Percentiles rank a stretch among this genome's conserved stretches.
phyloP scores from a whole-genome alignment of 371 early-diverging fungal species.

The Haplosporangium sp. region DNA sequence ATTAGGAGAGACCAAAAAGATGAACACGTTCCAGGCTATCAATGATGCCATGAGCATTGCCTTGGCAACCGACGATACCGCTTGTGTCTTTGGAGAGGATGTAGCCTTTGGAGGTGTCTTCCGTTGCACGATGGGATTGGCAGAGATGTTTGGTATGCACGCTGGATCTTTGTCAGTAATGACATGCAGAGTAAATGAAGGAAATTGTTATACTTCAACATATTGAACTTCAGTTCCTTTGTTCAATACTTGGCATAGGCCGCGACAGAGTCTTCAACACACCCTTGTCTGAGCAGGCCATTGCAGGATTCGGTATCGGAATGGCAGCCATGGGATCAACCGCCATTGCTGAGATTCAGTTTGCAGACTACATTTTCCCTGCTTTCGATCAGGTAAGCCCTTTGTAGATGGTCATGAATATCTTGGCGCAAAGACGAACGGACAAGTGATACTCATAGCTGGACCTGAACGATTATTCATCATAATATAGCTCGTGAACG shows the following conservation, averaged over 20 bases:
- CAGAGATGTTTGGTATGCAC: constrained; percentile 84
- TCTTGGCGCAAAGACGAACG: too few species aligned
- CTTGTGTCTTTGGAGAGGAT: constrained; percentile 98
- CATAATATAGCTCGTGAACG: constrained; percentile 85
- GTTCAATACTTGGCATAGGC: constrained; percentile 38
- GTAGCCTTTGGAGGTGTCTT: constrained; percentile 98
- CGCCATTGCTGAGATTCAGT: constrained; percentile 98
- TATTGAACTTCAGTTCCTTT: not conserved
- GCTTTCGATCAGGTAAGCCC: constrained; percentile 93
- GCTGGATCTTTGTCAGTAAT: not conserved
- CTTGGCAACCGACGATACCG: constrained; percentile 88
- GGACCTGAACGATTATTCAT: too few species aligned
- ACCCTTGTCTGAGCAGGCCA: constrained; percentile 96
- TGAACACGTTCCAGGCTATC: constrained; percentile 95
- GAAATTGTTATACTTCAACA: not conserved
- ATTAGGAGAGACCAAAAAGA: constrained; percentile 85
- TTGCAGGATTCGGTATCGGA: constrained; percentile 98
- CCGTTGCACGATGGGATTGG: constrained; percentile 92
- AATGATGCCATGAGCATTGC: constrained; percentile 95
- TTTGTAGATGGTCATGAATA: not conserved
- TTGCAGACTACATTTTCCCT: constrained; percentile 98
- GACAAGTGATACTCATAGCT: too few species aligned
- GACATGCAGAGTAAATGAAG: not conserved
- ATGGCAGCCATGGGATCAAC: constrained; percentile 97
- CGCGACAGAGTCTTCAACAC: constrained; percentile 96